A percentile compares a stretch with the other conserved stretches of the same genome.
These are phyloP conservation scores for Oemleria cerasiformis DNA, from an alignment of 306 rosid genomes.

Conservation along the genomic window DNA sequence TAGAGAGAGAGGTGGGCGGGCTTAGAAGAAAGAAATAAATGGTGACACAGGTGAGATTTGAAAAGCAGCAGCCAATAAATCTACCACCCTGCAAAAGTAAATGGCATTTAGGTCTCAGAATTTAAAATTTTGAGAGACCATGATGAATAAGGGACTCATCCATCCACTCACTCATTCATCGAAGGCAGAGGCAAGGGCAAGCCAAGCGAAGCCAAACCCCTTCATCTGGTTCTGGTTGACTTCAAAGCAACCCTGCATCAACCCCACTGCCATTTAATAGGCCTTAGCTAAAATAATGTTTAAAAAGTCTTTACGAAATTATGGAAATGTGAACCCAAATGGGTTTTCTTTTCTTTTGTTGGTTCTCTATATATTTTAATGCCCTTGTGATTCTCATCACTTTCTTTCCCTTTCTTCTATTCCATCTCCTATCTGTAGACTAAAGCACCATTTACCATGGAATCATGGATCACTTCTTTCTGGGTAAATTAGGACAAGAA, in stretches of 20 bases:
- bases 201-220: not conserved
- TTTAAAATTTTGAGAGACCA: not conserved
- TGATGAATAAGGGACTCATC: not conserved
- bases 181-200: slow-evolving; percentile 5
- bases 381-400: slow-evolving; percentile 18
- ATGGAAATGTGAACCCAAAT: slow-evolving; percentile 27
- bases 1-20: slow-evolving; percentile 6
- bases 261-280: slow-evolving; percentile 43
- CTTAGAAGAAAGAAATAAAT: slow-evolving; percentile 25
- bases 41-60: slow-evolving; percentile 31
- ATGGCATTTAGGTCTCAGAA: slow-evolving; percentile 14
- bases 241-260: slow-evolving; percentile 41
- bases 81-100: slow-evolving; percentile 17
- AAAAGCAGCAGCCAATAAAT: slow-evolving; percentile 9
- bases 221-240: slow-evolving; percentile 36
- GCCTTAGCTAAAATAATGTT: not conserved
- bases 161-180: slow-evolving; percentile 2
- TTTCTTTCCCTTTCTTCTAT: slow-evolving; percentile 43
- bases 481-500: slow-evolving; percentile 26
- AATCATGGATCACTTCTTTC: not conserved
- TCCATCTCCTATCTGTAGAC: slow-evolving; percentile 34
- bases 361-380: slow-evolving; percentile 9
- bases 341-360: not conserved
- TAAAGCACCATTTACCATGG: not conserved
- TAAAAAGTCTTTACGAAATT: not conserved